Base-by-base conservation (phyloP, 306 rosid species). In the peach (Prunus persica) region DNA sequence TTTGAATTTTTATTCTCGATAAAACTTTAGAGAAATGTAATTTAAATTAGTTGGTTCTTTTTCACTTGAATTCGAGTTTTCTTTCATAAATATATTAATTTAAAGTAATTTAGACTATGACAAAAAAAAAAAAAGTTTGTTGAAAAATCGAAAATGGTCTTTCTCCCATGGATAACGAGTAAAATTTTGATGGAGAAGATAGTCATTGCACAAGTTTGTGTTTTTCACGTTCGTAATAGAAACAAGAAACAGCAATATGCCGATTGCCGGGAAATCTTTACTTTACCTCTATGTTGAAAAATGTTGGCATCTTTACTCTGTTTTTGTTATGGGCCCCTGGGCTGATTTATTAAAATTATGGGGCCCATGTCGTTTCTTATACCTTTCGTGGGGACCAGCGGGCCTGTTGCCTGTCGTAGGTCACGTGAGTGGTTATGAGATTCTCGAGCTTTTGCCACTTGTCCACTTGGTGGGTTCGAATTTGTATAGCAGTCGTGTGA, bases 1-100 rank as follows among this genome's bases (percentile, higher is more conserved):
- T 38, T 38, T 0, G 0, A 38, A 6, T 38, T 9, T 6, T 38
- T 2, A 0, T 38, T 1, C 0, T 2, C 0, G 0, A 7, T 38
- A 5, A 8, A 34, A 6, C 1, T 38, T 38, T 38, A 38, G 9
- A 38, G 9, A 7, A 0, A 38, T 2, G 9, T 38, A 2, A 38
- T 7, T 38, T 38, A 1, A 38, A 2, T 7, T 38, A 38, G 43
- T 6, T 38, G 43, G 8, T 38, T 0, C 0, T 38, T 9, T 38
- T 38, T 6, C 43, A 38, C 9, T 7, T 2, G 43, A 38, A 0
- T 7, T 38, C 2, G 0, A 7, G 2, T 6, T 34, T 38, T 0
- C 0, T 38, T 38, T 9, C 0, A 7, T 38, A 38, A 7, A 0
- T 6, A 38, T 38, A 38, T 38, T 6, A 38, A 38, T 38, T 38